Conservation (phyloP, 75 land plant genomes). For the Adiantum capillusveneris region DNA sequence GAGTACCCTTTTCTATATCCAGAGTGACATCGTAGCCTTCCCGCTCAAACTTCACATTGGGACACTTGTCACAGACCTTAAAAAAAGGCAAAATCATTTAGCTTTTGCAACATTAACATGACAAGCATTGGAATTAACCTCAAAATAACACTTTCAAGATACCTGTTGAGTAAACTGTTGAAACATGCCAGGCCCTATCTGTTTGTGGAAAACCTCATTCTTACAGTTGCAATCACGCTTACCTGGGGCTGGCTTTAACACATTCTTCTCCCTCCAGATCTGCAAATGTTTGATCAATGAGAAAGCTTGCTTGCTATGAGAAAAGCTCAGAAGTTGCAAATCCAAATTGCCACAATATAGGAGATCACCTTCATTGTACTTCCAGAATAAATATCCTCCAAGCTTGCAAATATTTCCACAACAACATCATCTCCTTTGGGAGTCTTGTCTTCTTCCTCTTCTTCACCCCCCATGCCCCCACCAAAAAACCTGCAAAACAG, state of each 20-base stretch:
- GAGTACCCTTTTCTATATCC: conserved; percentile 94
- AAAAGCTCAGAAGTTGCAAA: not conserved
- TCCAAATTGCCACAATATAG: not conserved
- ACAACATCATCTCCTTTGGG: conserved; percentile 84
- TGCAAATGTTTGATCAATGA: conserved; percentile 10
- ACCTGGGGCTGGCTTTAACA: conserved; percentile 87
- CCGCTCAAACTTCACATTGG: conserved; percentile 84
- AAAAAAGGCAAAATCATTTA: too few relatives aligned
- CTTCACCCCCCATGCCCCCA: conserved; percentile 47
- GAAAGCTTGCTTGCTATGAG: not conserved
- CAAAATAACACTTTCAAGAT: not conserved
- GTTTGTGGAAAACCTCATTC: conserved; percentile 87
- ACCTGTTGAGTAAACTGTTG: conserved; percentile 97
- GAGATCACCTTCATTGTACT: conserved; percentile 63
- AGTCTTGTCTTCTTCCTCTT: conserved; percentile 71
- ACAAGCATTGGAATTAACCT: too few relatives aligned
- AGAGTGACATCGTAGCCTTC: conserved; percentile 70
- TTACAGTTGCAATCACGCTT: conserved; percentile 89
- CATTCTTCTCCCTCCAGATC: conserved; percentile 95
- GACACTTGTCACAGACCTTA: conserved; percentile 91
- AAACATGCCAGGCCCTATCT: conserved; percentile 95
- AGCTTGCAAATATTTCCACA: conserved; percentile 73
- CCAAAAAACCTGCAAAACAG: too few relatives aligned
- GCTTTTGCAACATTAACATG: too few relatives aligned
- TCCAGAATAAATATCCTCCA: conserved; percentile 92